Base-by-base conservation (phyloP, 1,284 basidiomycete species). In the Trametes hirsuta region DNA sequence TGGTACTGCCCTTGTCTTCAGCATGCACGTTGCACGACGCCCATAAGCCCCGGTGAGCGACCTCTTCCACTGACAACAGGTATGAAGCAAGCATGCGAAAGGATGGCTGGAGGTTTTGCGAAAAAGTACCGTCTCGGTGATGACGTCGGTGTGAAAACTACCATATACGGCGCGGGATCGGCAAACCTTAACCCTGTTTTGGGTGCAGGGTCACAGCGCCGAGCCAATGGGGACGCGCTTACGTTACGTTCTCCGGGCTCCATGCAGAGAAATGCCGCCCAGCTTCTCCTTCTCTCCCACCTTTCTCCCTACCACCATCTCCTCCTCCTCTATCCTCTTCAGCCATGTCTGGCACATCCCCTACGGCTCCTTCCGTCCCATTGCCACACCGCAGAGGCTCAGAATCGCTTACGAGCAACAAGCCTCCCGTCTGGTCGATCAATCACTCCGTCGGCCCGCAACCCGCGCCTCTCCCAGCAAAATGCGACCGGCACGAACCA, bases 391-490 rank as follows among this genome's bases (percentile, higher is more conserved):
- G 71, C 36, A 58, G 65, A 41, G 57, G 58, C 54, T 63, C 67
- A 11, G 67, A 69, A 22, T 37, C 63, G 2, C 51, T 64, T n/a
- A 30, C 62, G 6, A 62, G 48, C 47, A 71, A 64, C 54, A 81
- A 77, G 60, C 81, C 84, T 15, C 84, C 86, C 3, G 81, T 90
- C 2, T 91, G 89, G 90, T 72, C 85, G 4, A 78, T 90, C 22
- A 77, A 82, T 37, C 65, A 78, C 4, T 72, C 71, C 14, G 63
- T 58, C 1, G 64, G 74, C 3, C 71, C 76, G 2, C 69, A 76
- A n/a, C 67, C 75, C 0, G 74, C 80, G 0, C 82, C 86, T 0
- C 74, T 84, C 1, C 74, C 79, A 11, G 76, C 82, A 12, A 86
- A 87, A 71, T 93, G 91, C 70, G 81, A 83, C 44, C 76, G 82